Evolutionary conservation across 2,329 filamentous ascomycete species (phyloP).

Genomic region (Trichoderma sp.): DNA sequence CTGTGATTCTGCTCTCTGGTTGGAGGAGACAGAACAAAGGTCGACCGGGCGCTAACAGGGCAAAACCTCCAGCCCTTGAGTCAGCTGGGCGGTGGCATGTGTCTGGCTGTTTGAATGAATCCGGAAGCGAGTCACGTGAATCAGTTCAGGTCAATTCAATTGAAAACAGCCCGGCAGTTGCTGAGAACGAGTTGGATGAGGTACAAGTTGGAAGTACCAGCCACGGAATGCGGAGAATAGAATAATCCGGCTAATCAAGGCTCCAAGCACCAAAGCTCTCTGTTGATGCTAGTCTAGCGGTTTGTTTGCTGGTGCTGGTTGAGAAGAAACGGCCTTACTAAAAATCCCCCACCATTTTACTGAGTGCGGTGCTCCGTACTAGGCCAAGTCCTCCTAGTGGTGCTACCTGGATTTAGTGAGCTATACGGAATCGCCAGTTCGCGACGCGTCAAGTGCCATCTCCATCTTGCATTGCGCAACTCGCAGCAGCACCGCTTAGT

Average conservation of each 20-base stretch:
- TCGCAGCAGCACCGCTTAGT: background rate
- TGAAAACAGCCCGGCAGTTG: background rate
- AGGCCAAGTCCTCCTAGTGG: background rate
- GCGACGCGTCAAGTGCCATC: constrained; percentile 16
- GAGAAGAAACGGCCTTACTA: background rate
- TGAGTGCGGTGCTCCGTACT: background rate
- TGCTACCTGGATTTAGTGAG: constrained; percentile 3
- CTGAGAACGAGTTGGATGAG: background rate
- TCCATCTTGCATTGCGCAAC: constrained; percentile 10
- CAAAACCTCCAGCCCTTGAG: background rate
- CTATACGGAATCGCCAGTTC: constrained; percentile 5
- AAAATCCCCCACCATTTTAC: background rate
- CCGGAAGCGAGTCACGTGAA: background rate
- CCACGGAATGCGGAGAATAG: background rate
- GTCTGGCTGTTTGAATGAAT: background rate
- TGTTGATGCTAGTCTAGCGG: background rate
- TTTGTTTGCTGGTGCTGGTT: background rate
- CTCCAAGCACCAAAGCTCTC: background rate
- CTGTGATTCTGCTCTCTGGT: constrained; percentile 5
- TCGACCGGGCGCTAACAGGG: background rate
- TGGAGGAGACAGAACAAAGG: background rate
- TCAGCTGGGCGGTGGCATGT: constrained; percentile 1
- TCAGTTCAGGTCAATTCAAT: background rate
- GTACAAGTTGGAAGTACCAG: background rate
- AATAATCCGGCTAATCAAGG: background rate